Evolutionary conservation across 2,329 filamentous ascomycete species (phyloP).

Genomic region (Neoascochyta sp.): DNA sequence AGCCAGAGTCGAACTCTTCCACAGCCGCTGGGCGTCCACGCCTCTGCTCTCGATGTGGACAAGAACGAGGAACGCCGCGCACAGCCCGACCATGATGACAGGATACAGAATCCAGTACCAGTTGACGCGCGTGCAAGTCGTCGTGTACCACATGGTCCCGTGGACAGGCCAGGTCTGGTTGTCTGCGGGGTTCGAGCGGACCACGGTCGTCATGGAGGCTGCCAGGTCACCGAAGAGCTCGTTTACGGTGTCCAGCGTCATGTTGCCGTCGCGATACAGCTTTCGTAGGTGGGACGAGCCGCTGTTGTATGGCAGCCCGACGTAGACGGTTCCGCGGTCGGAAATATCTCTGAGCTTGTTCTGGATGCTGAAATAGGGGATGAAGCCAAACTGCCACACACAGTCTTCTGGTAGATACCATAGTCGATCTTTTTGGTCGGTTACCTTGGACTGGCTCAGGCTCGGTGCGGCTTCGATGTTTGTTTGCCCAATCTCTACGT

Average conservation of each 20-base stretch:
- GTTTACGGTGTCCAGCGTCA: constrained; percentile 3
- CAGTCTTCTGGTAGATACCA: background rate
- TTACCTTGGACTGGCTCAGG: no score
- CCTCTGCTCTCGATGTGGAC: constrained; percentile 8
- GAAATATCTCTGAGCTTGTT: background rate
- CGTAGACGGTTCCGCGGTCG: background rate
- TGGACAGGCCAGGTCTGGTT: background rate
- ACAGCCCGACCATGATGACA: constrained; percentile 5
- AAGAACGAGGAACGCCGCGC: constrained; percentile 4
- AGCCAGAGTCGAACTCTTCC: constrained; percentile 9
- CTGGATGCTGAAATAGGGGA: no score
- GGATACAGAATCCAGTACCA: constrained; percentile 7
- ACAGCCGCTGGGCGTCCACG: constrained; percentile 5
- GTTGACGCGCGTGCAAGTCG: constrained; percentile 5
- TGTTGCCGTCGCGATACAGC: constrained; percentile 2
- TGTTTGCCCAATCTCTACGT: background rate
- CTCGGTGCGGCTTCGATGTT: background rate
- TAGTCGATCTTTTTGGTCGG: no score
- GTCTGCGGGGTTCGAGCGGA: constrained; percentile 3
- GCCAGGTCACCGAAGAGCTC: constrained; percentile 2
- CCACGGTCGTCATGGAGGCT: constrained; percentile 3
- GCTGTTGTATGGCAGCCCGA: background rate
- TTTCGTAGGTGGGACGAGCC: background rate
- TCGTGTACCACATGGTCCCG: constrained; percentile 6
- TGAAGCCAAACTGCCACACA: background rate